These are phyloP conservation scores for Artemisia princeps DNA, from an alignment of 140 eudicot genomes.

Conservation along the genomic window DNA sequence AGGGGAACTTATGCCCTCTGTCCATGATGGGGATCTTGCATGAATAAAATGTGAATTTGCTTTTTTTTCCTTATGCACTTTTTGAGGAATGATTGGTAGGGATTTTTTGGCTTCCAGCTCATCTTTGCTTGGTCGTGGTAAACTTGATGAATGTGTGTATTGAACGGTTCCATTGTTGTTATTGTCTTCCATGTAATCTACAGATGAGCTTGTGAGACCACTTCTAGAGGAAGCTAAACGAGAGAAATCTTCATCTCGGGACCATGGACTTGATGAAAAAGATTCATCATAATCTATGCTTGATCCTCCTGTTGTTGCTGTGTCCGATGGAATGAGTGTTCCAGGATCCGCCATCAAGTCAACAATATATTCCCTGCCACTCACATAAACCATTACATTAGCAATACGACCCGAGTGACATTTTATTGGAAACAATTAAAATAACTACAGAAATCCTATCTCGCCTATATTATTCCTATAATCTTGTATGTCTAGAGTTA, in stretches of 20 bases:
- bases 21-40: slow-evolving; percentile 91
- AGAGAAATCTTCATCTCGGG: slow-evolving; percentile 47
- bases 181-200: slow-evolving; percentile 31
- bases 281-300: slow-evolving; percentile 45
- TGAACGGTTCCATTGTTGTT: slow-evolving; percentile 18
- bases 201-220: slow-evolving; percentile 42
- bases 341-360: slow-evolving; percentile 96
- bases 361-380: slow-evolving; percentile 78
- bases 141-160: slow-evolving; percentile 27
- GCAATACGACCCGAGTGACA: background rate
- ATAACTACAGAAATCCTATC: background rate
- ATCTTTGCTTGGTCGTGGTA: slow-evolving; percentile 17
- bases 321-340: slow-evolving; percentile 81
- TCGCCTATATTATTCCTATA: too few species aligned
- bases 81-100: slow-evolving; percentile 13
- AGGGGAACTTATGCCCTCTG: slow-evolving; percentile 90
- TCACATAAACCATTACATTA: slow-evolving; percentile 12
- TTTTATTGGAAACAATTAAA: background rate
- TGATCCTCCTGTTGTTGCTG: slow-evolving; percentile 34
- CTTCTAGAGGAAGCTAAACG: slow-evolving; percentile 51
- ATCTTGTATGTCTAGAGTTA: too few species aligned
- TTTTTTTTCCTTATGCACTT: slow-evolving; percentile 26
- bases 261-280: slow-evolving; percentile 37
- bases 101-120: slow-evolving; percentile 32
- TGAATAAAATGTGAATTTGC: slow-evolving; percentile 38